Base-by-base conservation (phyloP, 2,329 filamentous ascomycete genomes). In the Camillea tinctor region DNA sequence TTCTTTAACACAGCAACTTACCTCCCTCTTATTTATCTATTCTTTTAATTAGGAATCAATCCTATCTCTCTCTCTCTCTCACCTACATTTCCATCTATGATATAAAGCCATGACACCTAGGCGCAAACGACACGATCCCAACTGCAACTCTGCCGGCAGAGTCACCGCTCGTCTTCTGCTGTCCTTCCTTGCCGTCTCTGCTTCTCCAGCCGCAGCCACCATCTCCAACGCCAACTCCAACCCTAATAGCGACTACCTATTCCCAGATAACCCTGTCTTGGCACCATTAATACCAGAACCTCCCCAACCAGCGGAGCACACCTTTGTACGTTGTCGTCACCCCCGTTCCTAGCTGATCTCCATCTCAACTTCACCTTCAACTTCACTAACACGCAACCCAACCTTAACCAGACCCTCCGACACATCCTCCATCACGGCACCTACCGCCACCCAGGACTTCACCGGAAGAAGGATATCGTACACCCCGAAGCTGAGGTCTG, bases 381-480 rank as follows among this genome's bases (percentile, higher is more conserved):
- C 15, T 22, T 26, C 17, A 20, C 21, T 20, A 13, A 20, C 63
- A 66, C 60, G 65, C 58, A 1, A 55, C 51, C 15, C 58, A 1
- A 55, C 51, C 15, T n/a, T n/a, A 17, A 48, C 55, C n/a, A 66
- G 66, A 69, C 73, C 83, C 84, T 99, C 59, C 88, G 92, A 69
- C 94, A 99, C 76, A 88, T 98, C 70, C 95, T 92, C 77, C 93
- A 97, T 74, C 93, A 97, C 77, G 94, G 94, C 60, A 90, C 92
- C 49, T 85, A 94, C 74, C 79, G 84, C 67, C 86, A 96, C 67
- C 93, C 93, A 2, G 76, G 82, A 4, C 84, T 97, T 17, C 92
- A 97, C 74, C 84, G 89, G 60, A 88, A 86, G 68, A 81, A 89
- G 62, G 92, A 98, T 74, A 80, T 97, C 30, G 63, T 73, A 50